Conservation (phyloP, 108 stramenopile genomes). For the Pseudonitzschia delicatissima region DNA sequence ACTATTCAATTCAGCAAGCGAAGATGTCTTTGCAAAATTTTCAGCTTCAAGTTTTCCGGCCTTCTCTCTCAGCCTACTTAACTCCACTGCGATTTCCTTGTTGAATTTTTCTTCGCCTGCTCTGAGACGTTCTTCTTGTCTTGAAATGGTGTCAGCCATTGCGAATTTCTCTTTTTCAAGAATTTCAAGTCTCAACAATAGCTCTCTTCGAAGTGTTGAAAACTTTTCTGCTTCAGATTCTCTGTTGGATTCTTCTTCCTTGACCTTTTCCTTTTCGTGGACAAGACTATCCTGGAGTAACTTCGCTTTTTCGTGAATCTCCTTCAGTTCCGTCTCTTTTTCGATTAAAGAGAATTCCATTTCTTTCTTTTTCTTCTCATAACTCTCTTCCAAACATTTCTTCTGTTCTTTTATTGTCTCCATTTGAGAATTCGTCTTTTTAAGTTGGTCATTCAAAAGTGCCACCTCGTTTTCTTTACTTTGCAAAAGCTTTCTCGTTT, state of each 20-base stretch:
- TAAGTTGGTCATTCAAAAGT: neutral
- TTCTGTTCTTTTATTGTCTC: neutral
- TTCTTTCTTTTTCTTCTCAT: neutral
- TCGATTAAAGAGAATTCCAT: neutral
- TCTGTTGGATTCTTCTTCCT: neutral
- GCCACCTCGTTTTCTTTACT: neutral
- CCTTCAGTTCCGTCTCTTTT: neutral
- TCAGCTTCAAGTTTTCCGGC: neutral
- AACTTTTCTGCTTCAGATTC: neutral
- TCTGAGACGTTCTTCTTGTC: neutral
- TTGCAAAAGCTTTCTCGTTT: neutral
- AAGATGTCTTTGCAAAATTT: neutral
- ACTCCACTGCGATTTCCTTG: neutral
- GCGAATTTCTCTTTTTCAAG: slow-evolving; percentile 1
- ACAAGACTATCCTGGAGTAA: neutral
- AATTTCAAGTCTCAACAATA: neutral
- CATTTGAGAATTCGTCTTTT: neutral
- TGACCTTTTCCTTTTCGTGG: neutral
- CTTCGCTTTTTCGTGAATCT: neutral
- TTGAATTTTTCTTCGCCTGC: neutral
- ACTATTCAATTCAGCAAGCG: neutral
- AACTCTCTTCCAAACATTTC: neutral
- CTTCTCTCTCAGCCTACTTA: neutral
- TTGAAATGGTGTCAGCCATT: slow-evolving; percentile 1
- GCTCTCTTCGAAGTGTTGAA: neutral